phyloP scores from a whole-genome alignment of 768 basidiomycete species.

The Naganishia randhawae region DNA sequence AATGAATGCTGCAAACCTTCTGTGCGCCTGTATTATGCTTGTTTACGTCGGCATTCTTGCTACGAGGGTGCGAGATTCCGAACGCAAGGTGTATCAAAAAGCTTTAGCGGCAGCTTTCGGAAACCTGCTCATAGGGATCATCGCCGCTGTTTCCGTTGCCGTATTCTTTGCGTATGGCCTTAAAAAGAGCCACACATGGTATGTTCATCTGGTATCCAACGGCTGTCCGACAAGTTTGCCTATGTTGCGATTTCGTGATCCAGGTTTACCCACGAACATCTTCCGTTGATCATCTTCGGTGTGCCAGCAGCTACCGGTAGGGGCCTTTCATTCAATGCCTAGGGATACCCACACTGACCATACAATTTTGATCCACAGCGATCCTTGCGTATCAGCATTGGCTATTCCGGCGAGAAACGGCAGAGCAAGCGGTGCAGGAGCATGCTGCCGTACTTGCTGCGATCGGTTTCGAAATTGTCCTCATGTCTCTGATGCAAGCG shows the following conservation, averaged over 20 bases:
- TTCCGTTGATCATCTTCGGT: slow-evolving; percentile 65
- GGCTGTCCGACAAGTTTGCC: background rate
- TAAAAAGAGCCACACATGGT: slow-evolving; percentile 72
- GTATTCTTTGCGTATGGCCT: slow-evolving; percentile 62
- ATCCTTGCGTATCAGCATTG: slow-evolving; percentile 16
- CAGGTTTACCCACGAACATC: slow-evolving; percentile 68
- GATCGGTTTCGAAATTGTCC: slow-evolving; percentile 58
- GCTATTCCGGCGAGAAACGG: background rate
- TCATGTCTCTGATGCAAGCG: slow-evolving; percentile 62
- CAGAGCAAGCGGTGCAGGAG: slow-evolving; percentile 52
- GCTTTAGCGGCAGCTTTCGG: slow-evolving; percentile 57
- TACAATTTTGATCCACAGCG: slow-evolving; percentile 28
- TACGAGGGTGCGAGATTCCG: slow-evolving; percentile 32
- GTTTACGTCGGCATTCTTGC: slow-evolving; percentile 55
- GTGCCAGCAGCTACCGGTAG: slow-evolving; percentile 70
- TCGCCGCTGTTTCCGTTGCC: slow-evolving; percentile 69
- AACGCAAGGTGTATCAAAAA: slow-evolving; percentile 46
- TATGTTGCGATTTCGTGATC: background rate
- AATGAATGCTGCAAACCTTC: slow-evolving; percentile 63
- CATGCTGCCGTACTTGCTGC: slow-evolving; percentile 61
- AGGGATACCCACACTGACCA: background rate
- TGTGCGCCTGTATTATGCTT: slow-evolving; percentile 57
- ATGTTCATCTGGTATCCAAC: slow-evolving; percentile 15
- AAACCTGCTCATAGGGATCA: slow-evolving; percentile 60
- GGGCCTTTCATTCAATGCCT: background rate